Conservation (phyloP, 2,329 filamentous ascomycete species). For the Plenodomus biglobosus region DNA sequence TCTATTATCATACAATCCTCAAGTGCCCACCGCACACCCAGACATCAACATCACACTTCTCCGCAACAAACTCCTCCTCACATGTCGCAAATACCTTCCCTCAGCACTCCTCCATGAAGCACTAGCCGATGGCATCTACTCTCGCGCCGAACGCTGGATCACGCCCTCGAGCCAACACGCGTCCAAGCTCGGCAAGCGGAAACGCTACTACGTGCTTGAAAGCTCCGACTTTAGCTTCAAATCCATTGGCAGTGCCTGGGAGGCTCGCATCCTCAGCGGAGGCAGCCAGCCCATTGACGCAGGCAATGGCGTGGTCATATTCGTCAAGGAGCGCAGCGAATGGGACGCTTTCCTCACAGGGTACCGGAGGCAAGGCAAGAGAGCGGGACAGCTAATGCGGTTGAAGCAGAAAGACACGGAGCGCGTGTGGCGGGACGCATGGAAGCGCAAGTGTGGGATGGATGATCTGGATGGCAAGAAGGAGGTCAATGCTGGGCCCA, state of each 20-base stretch:
- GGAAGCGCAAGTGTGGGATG: conserved; percentile 29
- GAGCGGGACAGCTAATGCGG: conserved; percentile 24
- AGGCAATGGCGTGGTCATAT: conserved; percentile 28
- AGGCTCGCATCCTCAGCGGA: conserved; percentile 24
- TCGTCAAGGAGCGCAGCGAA: conserved; percentile 27
- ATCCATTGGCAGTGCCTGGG: conserved; percentile 22
- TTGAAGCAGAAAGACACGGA: conserved; percentile 24
- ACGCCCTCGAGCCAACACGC: conserved; percentile 19
- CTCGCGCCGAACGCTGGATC: conserved; percentile 26
- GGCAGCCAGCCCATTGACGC: conserved; percentile 27
- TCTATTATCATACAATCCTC: conserved; percentile 25
- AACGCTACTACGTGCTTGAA: conserved; percentile 30
- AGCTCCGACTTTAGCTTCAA: conserved; percentile 21
- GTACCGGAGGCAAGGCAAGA: conserved; percentile 25
- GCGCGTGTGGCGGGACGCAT: conserved; percentile 24
- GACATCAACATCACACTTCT: conserved; percentile 30
- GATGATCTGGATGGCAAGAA: conserved; percentile 18
- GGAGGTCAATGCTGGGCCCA: conserved; percentile 27
- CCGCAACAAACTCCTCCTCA: conserved; percentile 30
- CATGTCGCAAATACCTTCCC: conserved; percentile 25
- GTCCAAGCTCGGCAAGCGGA: conserved; percentile 20
- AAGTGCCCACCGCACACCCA: conserved; percentile 24
- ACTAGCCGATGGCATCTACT: conserved; percentile 29
- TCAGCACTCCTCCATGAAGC: conserved; percentile 21
- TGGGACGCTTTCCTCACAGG: conserved; percentile 28